phyloP scores from a whole-genome alignment of 2,329 filamentous ascomycete species.

The Diaporthe ilicicola region DNA sequence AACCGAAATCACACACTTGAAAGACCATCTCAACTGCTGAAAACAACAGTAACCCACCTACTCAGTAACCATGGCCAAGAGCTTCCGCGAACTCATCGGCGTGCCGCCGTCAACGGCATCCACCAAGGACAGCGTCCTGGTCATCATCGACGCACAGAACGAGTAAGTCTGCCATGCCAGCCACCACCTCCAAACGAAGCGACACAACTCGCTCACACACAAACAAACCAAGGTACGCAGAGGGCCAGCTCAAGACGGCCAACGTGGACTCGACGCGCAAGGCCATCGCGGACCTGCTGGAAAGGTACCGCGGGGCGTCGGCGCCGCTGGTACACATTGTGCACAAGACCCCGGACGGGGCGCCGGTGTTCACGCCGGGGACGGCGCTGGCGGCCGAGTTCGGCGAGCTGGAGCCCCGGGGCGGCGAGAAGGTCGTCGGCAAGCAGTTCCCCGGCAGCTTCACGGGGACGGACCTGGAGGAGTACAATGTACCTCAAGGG shows the following conservation, averaged over 20 bases:
- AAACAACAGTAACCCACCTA: not conserved
- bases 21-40: not conserved
- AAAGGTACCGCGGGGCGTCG: conserved; percentile 64
- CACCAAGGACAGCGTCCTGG: conserved; percentile 64
- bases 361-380: conserved; percentile 71
- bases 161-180: conserved; percentile 63
- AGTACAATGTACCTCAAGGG: conserved; percentile 60
- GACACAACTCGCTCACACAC: not conserved
- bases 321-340: conserved; percentile 67
- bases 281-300: conserved; percentile 64
- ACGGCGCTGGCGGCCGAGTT: conserved; percentile 69
- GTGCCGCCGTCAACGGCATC: conserved; percentile 63
- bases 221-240: conserved; percentile 47
- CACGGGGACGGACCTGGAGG: conserved; percentile 65
- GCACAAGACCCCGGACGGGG: conserved; percentile 66
- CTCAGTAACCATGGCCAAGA: conserved; percentile 15
- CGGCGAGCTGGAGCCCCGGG: conserved; percentile 61
- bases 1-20: not conserved
- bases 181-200: not conserved
- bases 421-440: conserved; percentile 63
- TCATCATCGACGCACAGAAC: conserved; percentile 78
- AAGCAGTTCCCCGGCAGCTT: conserved; percentile 70
- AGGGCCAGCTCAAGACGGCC: conserved; percentile 63
- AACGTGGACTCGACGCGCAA: conserved; percentile 62
- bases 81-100: conserved; percentile 61